A percentile compares a stretch with the other conserved stretches of the same genome.
Evolutionary conservation across 1,284 basidiomycete species (phyloP).

Genomic region (Vanrija humicola): DNA sequence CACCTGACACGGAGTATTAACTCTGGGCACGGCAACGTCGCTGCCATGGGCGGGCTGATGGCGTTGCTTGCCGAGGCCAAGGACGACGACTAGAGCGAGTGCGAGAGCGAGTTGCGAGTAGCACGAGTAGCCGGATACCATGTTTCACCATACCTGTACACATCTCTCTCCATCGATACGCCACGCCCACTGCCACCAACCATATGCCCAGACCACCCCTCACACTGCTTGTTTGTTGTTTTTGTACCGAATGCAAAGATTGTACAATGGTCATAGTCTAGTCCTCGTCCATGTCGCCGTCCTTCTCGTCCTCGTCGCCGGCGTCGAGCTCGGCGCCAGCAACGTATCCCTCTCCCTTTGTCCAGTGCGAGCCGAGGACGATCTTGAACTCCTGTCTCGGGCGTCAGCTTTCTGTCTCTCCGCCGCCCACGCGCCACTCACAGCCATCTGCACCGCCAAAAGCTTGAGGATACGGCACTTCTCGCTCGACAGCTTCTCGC

Average conservation of each 20-base stretch:
- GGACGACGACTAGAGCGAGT: neutral
- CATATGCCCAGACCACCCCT: neutral
- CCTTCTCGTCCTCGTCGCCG: slow-evolving; percentile 21
- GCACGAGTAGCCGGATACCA: neutral
- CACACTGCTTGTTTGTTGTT: neutral
- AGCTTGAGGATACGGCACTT: slow-evolving; percentile 86
- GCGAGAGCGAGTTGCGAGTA: neutral
- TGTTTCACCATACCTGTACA: neutral
- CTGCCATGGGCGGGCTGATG: slow-evolving; percentile 35
- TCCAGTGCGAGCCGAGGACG: slow-evolving; percentile 68
- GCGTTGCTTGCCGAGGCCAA: slow-evolving; percentile 22
- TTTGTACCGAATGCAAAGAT: slow-evolving; percentile 19
- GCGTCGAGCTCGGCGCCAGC: slow-evolving; percentile 58
- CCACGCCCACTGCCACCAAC: neutral
- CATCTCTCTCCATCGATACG: neutral
- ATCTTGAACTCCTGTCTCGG: slow-evolving; percentile 59
- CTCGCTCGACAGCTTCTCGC: slow-evolving; percentile 72
- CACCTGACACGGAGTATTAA: slow-evolving; percentile 47
- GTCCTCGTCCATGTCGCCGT: slow-evolving; percentile 35
- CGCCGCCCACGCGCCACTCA: slow-evolving; percentile 24
- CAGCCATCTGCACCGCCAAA: slow-evolving; percentile 77
- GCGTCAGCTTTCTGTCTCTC: neutral
- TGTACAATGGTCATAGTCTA: slow-evolving; percentile 14
- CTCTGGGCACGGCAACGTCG: slow-evolving; percentile 45
- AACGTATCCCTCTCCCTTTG: slow-evolving; percentile 59